These are phyloP conservation scores for Beta vulgaris DNA, from an alignment of 148 eudicot genomes.

Conservation along the genomic window DNA sequence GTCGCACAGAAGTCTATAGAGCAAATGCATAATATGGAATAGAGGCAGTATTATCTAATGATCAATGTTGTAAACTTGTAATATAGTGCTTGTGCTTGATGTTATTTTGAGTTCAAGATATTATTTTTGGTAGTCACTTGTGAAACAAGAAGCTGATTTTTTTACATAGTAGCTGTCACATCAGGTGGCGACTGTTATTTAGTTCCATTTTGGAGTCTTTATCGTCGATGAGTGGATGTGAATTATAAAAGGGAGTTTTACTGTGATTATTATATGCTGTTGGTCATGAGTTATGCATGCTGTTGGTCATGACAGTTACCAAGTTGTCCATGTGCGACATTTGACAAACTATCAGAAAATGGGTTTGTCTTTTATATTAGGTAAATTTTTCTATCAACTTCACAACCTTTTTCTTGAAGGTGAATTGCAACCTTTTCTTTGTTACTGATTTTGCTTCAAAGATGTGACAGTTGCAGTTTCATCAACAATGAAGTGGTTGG, in stretches of 20 bases:
- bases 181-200: background rate
- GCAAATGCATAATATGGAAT: too few species aligned
- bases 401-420: slow-evolving; percentile 16
- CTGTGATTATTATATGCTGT: background rate
- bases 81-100: too few species aligned
- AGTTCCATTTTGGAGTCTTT: background rate
- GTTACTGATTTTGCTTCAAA: slow-evolving; percentile 29
- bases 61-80: background rate
- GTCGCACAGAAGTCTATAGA: too few species aligned
- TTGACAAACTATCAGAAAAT: background rate
- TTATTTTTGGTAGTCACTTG: background rate
- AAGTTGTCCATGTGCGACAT: background rate
- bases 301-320: background rate
- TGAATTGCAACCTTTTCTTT: slow-evolving; percentile 19
- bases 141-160: background rate
- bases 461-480: slow-evolving; percentile 29
- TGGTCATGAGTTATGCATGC: background rate
- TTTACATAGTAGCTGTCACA: background rate
- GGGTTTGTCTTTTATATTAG: slow-evolving; percentile 6
- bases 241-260: background rate
- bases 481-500: slow-evolving; percentile 33
- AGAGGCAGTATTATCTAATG: too few species aligned
- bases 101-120: background rate
- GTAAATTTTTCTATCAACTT: slow-evolving; percentile 12
- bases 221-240: background rate